Base-by-base conservation (phyloP, 495 filamentous ascomycete species). In the Acidiella bohemica region DNA sequence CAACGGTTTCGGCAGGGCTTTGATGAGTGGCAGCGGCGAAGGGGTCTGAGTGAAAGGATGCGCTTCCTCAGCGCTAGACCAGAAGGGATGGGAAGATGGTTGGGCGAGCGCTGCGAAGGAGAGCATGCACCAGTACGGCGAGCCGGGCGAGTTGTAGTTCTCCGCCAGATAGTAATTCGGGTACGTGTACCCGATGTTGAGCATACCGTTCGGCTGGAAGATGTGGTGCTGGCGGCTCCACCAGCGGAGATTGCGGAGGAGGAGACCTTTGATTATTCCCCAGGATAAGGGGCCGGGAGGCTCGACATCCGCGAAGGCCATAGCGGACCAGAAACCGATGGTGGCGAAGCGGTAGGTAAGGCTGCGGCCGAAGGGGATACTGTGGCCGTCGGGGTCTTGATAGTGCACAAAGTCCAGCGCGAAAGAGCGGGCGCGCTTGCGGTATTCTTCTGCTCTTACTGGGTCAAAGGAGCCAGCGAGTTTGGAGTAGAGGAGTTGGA, bases 261-360 rank as follows among this genome's bases (percentile, higher is more conserved):
- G 63, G 8, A 87, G 66, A 1, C 81, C 81, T 53, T 81, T 81
- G 14, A 86, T 74, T 35, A 84, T 75, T 13, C 81, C 80, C 77
- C 77, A 82, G 13, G 75, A 78, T 31, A 85, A 58, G 0, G 78
- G 79, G 0, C 66, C 66, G 3, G 81, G 78, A 11, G 82, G 67
- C 27, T 81, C 75, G 35, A 84, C 73, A 43, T 75, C 75, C 1
- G 80, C 81, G 50, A 81, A 84, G 3, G 74, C 81, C 21, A 84
- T 55, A 6, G 80, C 76, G 18, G 78, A 78, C 80, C 80, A 87
- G 62, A 86, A 86, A 7, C 72, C 78, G 7, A 75, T 75, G 78
- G 85, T 85, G 21, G 80, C 81, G 55, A 84, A 84, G 23, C 80
- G 68, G 58, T 87, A 87, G 16, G 78, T 81, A 31, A 84, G 71